Base-by-base conservation (phyloP, 352 stramenopile species). In the Peronospora tabacina region DNA sequence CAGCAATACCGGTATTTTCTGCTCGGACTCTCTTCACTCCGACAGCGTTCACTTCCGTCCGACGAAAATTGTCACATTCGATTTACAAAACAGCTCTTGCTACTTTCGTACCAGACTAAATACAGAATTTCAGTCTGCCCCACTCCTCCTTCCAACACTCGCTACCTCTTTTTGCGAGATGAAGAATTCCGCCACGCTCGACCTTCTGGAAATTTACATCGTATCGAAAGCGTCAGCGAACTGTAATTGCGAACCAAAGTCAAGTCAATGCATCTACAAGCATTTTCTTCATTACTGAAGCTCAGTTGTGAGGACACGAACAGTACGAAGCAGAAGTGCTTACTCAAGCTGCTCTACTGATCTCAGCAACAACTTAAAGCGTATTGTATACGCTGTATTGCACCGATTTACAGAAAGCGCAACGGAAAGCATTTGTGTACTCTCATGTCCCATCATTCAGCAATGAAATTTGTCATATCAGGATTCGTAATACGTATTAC, bases 121-220 rank as follows among this genome's bases (percentile, higher is more conserved):
- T 77, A 36, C 68, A 82, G 36, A 63, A 66, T 10, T 70, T 70
- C 70, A 9, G 62, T 80, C 38, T 82, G 70, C 5, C 68, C 71
- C 68, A 82, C 30, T 60, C 68, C 6, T 82, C 55, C 0, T 77
- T 64, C 7, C 58, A 51, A 16, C 72, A 82, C 43, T 78, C 79
- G 29, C 77, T 82, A 43, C 72, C 68, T 10, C 72, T 66, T 10
- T 68, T 68, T 82, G 72, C 2, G 68, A 69, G 52, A 82, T 82
- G 43, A 66, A 82, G 20, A 77, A 53, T 26, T 9, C 68, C 72
- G 0, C 72, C 72, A 10, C 66, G 68, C 48, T 82, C 80, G 24
- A 46, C 72, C 77, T 22, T 82, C 66, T 2, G 68, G 72, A 33
- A 82, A 75, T 10, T 63, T 55, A 50, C 71, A 82, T 0, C 63